Conservation (phyloP, 2,329 filamentous ascomycete genomes). For the Sporothrix curviconia region DNA sequence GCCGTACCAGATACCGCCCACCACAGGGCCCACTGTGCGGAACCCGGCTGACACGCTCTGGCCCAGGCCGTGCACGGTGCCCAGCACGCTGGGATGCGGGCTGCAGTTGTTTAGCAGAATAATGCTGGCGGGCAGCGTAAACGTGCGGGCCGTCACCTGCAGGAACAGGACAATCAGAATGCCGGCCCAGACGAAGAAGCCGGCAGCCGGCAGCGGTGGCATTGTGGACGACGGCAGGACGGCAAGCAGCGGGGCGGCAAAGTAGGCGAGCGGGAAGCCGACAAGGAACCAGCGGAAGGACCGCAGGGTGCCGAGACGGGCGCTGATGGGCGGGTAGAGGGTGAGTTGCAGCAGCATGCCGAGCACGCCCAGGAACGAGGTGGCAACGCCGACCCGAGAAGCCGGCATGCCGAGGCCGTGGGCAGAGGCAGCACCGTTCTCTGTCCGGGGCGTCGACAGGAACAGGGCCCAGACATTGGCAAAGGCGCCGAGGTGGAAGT, state of each 20-base stretch:
- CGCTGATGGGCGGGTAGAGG: slow-evolving; percentile 60
- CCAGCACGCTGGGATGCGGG: slow-evolving; percentile 50
- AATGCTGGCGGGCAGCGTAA: slow-evolving; percentile 52
- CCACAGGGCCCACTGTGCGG: slow-evolving; percentile 43
- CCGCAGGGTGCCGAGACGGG: slow-evolving; percentile 56
- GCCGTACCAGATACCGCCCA: slow-evolving; percentile 44
- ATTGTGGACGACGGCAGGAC: slow-evolving; percentile 46
- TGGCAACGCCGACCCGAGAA: slow-evolving; percentile 60
- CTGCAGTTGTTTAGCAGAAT: slow-evolving; percentile 55
- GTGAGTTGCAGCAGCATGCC: slow-evolving; percentile 64
- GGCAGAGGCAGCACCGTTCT: slow-evolving; percentile 32
- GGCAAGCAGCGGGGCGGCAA: slow-evolving; percentile 60
- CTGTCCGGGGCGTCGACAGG: slow-evolving; percentile 56
- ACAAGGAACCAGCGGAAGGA: slow-evolving; percentile 60
- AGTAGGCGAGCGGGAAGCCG: slow-evolving; percentile 62
- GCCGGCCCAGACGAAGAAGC: slow-evolving; percentile 50
- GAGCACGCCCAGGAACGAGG: slow-evolving; percentile 61
- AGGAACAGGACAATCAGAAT: slow-evolving; percentile 46
- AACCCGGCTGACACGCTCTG: slow-evolving; percentile 45
- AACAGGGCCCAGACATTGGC: slow-evolving; percentile 64
- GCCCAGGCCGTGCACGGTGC: slow-evolving; percentile 40
- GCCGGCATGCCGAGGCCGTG: slow-evolving; percentile 63
- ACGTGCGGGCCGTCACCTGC: slow-evolving; percentile 69
- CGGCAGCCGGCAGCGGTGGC: slow-evolving; percentile 34
- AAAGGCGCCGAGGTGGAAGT: slow-evolving; percentile 64